These are phyloP conservation scores for Mycena alexandri DNA, from an alignment of 768 basidiomycete genomes.

Conservation along the genomic window DNA sequence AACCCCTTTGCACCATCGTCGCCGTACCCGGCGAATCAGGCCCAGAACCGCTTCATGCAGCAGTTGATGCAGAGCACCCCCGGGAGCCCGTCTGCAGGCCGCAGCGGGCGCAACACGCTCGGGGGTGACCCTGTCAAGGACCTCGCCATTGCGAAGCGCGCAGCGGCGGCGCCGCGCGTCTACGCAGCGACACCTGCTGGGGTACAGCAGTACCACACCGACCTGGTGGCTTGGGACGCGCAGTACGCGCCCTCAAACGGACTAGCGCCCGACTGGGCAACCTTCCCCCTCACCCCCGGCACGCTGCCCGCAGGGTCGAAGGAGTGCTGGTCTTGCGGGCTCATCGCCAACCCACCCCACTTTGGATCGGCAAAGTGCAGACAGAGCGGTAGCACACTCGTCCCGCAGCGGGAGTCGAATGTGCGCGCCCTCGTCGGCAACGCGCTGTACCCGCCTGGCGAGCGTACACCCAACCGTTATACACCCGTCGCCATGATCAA, in stretches of 20 bases:
- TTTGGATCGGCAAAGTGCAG: neutral
- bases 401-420: conserved; percentile 12
- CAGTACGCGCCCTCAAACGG: neutral
- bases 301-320: conserved; percentile 7
- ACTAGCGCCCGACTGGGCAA: neutral
- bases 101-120: neutral
- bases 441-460: conserved; percentile 11
- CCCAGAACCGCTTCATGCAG: neutral
- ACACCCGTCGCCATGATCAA: conserved; percentile 9
- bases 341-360: conserved; percentile 1
- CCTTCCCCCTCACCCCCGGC: conserved; percentile 7
- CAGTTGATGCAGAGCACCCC: neutral
- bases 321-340: conserved; percentile 18
- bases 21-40: neutral
- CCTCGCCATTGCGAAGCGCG: neutral
- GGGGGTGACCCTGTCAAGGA: conserved; percentile 8
- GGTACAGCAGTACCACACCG: neutral
- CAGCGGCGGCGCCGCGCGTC: neutral
- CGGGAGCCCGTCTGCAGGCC: neutral
- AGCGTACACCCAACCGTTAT: neutral
- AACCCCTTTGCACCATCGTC: neutral
- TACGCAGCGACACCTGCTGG: neutral
- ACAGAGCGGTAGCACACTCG: neutral
- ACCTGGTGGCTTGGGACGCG: neutral
- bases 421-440: neutral